Conservation (phyloP, 2,329 filamentous ascomycete species). For the Phaeoacremonium minimum region DNA sequence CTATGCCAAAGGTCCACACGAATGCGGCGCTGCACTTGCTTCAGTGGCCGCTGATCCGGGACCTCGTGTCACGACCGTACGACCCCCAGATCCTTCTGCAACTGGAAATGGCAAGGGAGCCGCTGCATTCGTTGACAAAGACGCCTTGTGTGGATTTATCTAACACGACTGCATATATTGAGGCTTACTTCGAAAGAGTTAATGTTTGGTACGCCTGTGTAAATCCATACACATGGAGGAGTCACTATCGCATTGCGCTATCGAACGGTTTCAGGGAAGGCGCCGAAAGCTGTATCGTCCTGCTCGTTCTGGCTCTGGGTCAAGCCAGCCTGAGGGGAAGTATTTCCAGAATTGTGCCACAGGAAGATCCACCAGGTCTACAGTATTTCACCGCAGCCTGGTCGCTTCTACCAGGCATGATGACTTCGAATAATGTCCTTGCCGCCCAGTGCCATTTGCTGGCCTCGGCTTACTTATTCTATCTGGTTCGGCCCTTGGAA, state of each 20-base stretch:
- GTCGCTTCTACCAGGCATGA: conserved; percentile 71
- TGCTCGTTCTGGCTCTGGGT: conserved; percentile 73
- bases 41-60: conserved; percentile 76
- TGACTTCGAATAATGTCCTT: conserved; percentile 74
- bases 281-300: conserved; percentile 76
- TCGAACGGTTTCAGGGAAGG: conserved; percentile 74
- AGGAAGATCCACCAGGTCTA: conserved; percentile 69
- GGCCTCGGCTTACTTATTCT: conserved; percentile 78
- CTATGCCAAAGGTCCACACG: conserved; percentile 81
- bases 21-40: conserved; percentile 75
- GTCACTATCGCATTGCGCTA: conserved; percentile 70
- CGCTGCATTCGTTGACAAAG: conserved; percentile 63
- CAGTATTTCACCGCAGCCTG: conserved; percentile 79
- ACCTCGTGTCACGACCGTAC: conserved; percentile 72
- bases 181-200: conserved; percentile 75
- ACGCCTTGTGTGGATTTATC: conserved; percentile 66
- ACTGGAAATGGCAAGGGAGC: conserved; percentile 74
- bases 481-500: conserved; percentile 75
- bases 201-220: conserved; percentile 86
- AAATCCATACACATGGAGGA: conserved; percentile 75
- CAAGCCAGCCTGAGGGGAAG: conserved; percentile 72
- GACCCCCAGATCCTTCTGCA: conserved; percentile 79
- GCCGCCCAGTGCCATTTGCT: conserved; percentile 78
- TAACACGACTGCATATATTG: conserved; percentile 70
- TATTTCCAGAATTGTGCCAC: conserved; percentile 66